phyloP scores from a whole-genome alignment of 2,329 filamentous ascomycete species.

The Fusarium brevicatenulatum region DNA sequence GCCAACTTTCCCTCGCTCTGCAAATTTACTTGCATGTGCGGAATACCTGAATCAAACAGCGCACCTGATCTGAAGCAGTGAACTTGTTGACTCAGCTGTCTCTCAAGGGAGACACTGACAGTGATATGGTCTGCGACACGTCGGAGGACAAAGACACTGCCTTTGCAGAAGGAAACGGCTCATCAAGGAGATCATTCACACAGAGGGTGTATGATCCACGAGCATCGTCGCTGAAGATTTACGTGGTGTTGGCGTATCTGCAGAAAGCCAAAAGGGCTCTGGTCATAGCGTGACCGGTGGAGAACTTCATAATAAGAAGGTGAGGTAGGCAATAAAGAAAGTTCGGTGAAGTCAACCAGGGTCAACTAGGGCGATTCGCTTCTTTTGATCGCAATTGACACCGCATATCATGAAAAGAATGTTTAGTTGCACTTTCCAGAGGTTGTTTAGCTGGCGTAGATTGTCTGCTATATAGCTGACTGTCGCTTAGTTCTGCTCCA shows the following conservation, averaged over 20 bases:
- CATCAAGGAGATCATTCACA: rapidly evolving
- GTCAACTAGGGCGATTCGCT: too few relatives aligned
- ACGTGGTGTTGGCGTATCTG: background rate
- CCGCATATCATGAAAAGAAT: too few relatives aligned
- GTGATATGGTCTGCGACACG: background rate
- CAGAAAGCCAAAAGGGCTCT: too few relatives aligned
- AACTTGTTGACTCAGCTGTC: background rate
- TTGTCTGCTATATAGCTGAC: background rate
- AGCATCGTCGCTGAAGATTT: background rate
- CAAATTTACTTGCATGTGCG: background rate
- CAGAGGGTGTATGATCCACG: rapidly evolving
- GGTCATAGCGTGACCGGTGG: too few relatives aligned
- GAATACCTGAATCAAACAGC: background rate
- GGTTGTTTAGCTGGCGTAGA: too few relatives aligned
- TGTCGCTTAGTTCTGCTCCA: rapidly evolving
- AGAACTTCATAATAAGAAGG: too few relatives aligned
- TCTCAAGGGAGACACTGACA: rapidly evolving
- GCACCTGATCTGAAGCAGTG: rapidly evolving
- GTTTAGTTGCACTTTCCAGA: too few relatives aligned
- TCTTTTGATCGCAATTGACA: too few relatives aligned
- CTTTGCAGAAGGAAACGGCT: rapidly evolving
- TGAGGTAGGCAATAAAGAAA: too few relatives aligned
- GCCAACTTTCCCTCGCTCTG: background rate
- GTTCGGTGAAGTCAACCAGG: too few relatives aligned
- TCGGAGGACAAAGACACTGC: background rate